A percentile compares a stretch with the other conserved stretches of the same genome.
phyloP scores from a whole-genome alignment of 306 rosid genomes.

The Echinosophora koreensis region DNA sequence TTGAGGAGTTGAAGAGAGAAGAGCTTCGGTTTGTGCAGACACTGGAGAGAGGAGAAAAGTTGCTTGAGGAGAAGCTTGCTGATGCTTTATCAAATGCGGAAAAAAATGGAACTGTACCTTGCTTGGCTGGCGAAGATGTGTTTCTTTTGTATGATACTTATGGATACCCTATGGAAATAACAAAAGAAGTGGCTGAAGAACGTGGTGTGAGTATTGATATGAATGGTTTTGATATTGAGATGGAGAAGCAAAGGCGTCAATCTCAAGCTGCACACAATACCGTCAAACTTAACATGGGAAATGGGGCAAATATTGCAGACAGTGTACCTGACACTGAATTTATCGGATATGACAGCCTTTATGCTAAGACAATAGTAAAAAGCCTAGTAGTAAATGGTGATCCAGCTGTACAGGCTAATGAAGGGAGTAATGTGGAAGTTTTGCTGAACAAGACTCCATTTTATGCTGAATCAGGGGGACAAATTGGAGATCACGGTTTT shows the following conservation, averaged over 20 bases:
- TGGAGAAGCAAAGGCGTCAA: slow-evolving; percentile 95
- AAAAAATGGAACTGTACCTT: slow-evolving; percentile 68
- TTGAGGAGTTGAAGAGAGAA: slow-evolving; percentile 92
- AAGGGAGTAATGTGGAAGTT: slow-evolving; percentile 89
- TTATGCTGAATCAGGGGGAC: slow-evolving; percentile 99
- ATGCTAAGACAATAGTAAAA: slow-evolving; percentile 78
- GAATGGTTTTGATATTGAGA: slow-evolving; percentile 84
- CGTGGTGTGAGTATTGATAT: slow-evolving; percentile 83
- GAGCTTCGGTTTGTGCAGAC: slow-evolving; percentile 97
- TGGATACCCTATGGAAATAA: slow-evolving; percentile 91
- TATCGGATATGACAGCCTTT: slow-evolving; percentile 83
- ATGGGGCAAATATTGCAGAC: slow-evolving; percentile 67
- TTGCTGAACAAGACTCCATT: slow-evolving; percentile 88
- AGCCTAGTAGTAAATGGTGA: slow-evolving; percentile 86
- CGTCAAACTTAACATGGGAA: slow-evolving; percentile 79
- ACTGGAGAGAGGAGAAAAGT: slow-evolving; percentile 89
- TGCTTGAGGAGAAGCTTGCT: slow-evolving; percentile 83
- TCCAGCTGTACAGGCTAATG: slow-evolving; percentile 68
- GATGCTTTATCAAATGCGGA: slow-evolving; percentile 69
- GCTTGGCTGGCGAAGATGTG: slow-evolving; percentile 86
- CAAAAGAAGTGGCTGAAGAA: slow-evolving; percentile 95
- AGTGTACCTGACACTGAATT: slow-evolving; percentile 82
- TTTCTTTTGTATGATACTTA: slow-evolving; percentile 94
- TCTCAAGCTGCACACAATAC: slow-evolving; percentile 95
- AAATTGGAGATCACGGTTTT: slow-evolving; percentile 90